phyloP scores from a whole-genome alignment of 2,329 filamentous ascomycete species.

The Penicillium rolfsii region DNA sequence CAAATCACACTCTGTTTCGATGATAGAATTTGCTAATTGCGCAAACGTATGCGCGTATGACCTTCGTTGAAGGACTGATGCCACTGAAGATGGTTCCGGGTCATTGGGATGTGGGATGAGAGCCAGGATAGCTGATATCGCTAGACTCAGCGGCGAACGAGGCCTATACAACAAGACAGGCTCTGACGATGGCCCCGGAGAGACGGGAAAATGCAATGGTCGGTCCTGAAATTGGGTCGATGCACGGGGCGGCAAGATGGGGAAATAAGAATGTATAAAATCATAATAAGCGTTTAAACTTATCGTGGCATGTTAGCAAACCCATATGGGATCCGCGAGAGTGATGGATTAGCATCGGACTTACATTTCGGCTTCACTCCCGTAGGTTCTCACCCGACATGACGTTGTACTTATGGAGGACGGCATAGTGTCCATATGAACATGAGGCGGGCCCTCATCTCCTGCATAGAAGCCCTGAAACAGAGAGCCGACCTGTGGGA shows the following conservation, averaged over 20 bases:
- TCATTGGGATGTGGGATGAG: slow-evolving; percentile 49
- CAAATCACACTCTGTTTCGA: slow-evolving; percentile 50
- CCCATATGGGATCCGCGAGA: slow-evolving; percentile 13
- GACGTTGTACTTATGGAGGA: slow-evolving; percentile 32
- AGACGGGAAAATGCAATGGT: slow-evolving; percentile 39
- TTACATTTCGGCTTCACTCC: slow-evolving; percentile 47
- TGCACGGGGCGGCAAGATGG: slow-evolving; percentile 47
- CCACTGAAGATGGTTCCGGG: slow-evolving; percentile 38
- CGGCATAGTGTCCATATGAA: slow-evolving; percentile 35
- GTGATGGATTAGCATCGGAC: slow-evolving; percentile 17
- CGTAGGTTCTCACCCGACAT: slow-evolving; percentile 44
- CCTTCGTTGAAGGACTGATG: slow-evolving; percentile 43
- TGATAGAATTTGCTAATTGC: slow-evolving; percentile 42
- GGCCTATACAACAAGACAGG: slow-evolving; percentile 42
- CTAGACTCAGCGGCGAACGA: slow-evolving; percentile 48
- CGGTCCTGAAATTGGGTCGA: slow-evolving; percentile 35
- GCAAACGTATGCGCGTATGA: slow-evolving; percentile 47
- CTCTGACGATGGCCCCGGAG: slow-evolving; percentile 37
- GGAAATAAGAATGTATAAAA: slow-evolving; percentile 52
- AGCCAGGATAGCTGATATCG: slow-evolving; percentile 48
- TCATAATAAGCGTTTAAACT: slow-evolving; percentile 53
- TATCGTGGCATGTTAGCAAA: slow-evolving; percentile 6
- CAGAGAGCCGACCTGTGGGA: slow-evolving; percentile 43
- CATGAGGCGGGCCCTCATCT: slow-evolving; percentile 29
- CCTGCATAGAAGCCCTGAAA: slow-evolving; percentile 42